A percentile compares a stretch with the other conserved stretches of the same genome.
phyloP scores from a whole-genome alignment of 306 rosid genomes.

The Trifolium fragiferum region DNA sequence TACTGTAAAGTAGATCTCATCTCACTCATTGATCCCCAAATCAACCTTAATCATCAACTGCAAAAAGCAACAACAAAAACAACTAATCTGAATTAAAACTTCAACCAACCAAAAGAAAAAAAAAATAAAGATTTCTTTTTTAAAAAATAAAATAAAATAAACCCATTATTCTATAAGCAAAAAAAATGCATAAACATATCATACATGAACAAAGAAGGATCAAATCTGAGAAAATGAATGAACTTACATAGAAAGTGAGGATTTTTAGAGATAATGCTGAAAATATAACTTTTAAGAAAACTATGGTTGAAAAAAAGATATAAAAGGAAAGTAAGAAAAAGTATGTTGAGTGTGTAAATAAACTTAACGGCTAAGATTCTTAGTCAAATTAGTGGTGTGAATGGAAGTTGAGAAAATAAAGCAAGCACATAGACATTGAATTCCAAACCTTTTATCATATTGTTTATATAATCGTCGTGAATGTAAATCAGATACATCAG shows the following conservation, averaged over 20 bases:
- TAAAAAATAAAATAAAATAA: too few species aligned
- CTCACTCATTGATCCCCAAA: slow-evolving; percentile 58
- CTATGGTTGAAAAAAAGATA: slow-evolving; percentile 31
- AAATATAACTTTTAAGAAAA: slow-evolving; percentile 35
- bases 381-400: slow-evolving; percentile 32
- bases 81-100: not conserved
- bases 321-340: slow-evolving; percentile 20
- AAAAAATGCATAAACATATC: slow-evolving; percentile 17
- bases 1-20: slow-evolving; percentile 58
- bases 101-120: slow-evolving; percentile 16
- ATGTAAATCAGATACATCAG: too few species aligned
- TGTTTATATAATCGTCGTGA: too few species aligned
- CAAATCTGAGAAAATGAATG: slow-evolving; percentile 35
- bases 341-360: slow-evolving; percentile 23
- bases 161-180: slow-evolving; percentile 24
- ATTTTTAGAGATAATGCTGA: slow-evolving; percentile 55
- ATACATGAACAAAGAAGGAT: not conserved
- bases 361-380: slow-evolving; percentile 65
- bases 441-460: slow-evolving; percentile 18
- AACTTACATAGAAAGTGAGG: slow-evolving; percentile 48
- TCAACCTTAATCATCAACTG: slow-evolving; percentile 46
- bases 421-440: slow-evolving; percentile 39
- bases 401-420: slow-evolving; percentile 38
- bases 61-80: slow-evolving; percentile 27
- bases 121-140: not conserved